Base-by-base conservation (phyloP, 495 filamentous ascomycete species). In the Xylaria palmicola region DNA sequence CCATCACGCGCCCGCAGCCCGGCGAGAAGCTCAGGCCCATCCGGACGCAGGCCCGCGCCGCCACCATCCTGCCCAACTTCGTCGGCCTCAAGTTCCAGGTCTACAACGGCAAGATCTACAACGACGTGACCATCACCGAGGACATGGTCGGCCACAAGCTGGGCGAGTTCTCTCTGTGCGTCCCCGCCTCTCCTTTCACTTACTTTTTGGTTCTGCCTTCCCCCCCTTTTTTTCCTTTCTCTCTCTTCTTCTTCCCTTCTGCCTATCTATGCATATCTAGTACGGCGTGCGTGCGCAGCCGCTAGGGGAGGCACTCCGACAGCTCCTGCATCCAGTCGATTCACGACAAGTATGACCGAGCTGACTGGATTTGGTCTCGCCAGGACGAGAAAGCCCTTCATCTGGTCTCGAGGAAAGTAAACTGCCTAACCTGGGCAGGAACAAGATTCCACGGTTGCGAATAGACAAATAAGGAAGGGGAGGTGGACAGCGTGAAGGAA, bases 101-200 rank as follows among this genome's bases (percentile, higher is more conserved):
- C 20, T 89, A 98, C 71, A 98, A 97, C 74, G 94, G 94, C 65
- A 98, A 97, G 83, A 85, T 82, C 1, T 98, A 98, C 71, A 73
- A 90, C 62, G 95, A 98, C 72, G 79, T 98, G 30, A 80, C 81
- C 47, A 88, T 98, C 60, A 96, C 92, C 40, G 93, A 97, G 75
- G 91, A 98, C 71, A 98, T 98, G 95, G 95, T 98, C 15, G 94
- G 95, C 41, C 88, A 95, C 74, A 98, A 98, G 77, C 80, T 98
- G 69, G 94, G 94, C 62, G 95, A 98, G 79, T 98, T 97, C 75
- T 85, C 92, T 62, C 68, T 84, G 92, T 97, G 85, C 74, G 93
- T 87, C n/a, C n/a, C n/a, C n/a, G n/a, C n/a, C n/a, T n/a, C n/a
- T n/a, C n/a, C n/a, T n/a, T n/a, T n/a, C n/a, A n/a, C n/a, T n/a